Evolutionary conservation across 2,329 filamentous ascomycete genomes (phyloP), one percentile per base, ranked within the genome.

Genomic region (Orbilia ellipsospora): DNA sequence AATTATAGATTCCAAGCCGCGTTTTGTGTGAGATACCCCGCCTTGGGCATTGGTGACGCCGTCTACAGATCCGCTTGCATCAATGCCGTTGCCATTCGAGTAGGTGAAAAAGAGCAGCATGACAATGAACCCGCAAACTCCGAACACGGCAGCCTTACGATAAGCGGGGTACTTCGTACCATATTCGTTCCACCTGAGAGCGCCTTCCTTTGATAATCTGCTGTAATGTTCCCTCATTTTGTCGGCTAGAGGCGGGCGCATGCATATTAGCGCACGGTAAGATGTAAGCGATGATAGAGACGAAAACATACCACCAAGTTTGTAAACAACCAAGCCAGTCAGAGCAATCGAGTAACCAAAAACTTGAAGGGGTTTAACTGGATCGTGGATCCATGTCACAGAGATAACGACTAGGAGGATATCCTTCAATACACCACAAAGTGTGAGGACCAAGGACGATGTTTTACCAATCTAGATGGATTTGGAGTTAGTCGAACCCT

Each of bases 391-490:
- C 90, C 92, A 94, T 82, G 94, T 92, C 78, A 92, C 93, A 77
- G 91, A 93, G 54, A 90, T 90, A 63, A 86, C 85, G 73, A 95
- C 92, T 60, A 95, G 90, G 80, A 95, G 87, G 73, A 95, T 92
- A 83, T 95, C 92, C 87, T 94, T 95, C 78, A 95, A 88, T 45
- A 95, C 92, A 85, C 92, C 92, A 81, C 91, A 94, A 55, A 95
- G 90, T 36, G 92, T 95, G 80, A 95, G 90, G 79, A 94, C 90
- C 65, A 95, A 90, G 62, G 92, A 92, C 0, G 92, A 94, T 15
- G 92, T 94, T 86, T 92, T 94, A 85, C 92, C 92, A 81, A 95
- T 94, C 91, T 94, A 78, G 16, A n/a, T 7, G 2, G 44, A n/a
- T 42, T 40, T 15, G 45, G 28, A 50, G 57, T 54, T 64, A 20